phyloP scores from a whole-genome alignment of 139 green algal species.

The Diplosphaera chodatii region DNA sequence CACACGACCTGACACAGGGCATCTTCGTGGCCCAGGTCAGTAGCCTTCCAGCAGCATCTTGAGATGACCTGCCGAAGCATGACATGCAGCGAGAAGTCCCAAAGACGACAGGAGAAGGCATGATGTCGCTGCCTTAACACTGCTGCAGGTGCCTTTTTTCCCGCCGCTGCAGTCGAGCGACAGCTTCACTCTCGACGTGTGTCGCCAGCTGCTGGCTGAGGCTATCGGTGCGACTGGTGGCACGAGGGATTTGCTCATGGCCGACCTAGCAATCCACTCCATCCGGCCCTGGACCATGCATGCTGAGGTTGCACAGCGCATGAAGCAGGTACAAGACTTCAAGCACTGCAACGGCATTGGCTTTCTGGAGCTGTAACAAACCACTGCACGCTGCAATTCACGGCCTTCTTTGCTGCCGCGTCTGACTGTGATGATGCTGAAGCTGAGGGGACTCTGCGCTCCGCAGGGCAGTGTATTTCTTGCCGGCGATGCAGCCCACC shows the following conservation, averaged over 20 bases:
- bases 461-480: conserved; percentile 58
- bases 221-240: not conserved
- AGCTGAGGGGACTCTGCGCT: too few relatives aligned
- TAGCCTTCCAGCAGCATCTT: too few relatives aligned
- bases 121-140: too few relatives aligned
- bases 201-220: conserved; percentile 35
- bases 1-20: conserved; percentile 71
- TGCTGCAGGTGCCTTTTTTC: conserved; percentile 76
- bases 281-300: conserved; percentile 82
- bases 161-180: conserved; percentile 68
- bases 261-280: conserved; percentile 15
- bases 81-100: too few relatives aligned
- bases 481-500: conserved; percentile 86
- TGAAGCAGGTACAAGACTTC: conserved; percentile 25
- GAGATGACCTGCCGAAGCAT: too few relatives aligned
- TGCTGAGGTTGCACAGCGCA: conserved; percentile 65
- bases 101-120: too few relatives aligned
- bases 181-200: conserved; percentile 60
- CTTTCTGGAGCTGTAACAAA: too few relatives aligned
- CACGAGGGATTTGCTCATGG: not conserved
- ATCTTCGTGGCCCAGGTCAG: conserved; percentile 96
- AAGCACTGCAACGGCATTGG: too few relatives aligned
- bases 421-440: too few relatives aligned
- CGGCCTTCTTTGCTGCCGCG: too few relatives aligned
- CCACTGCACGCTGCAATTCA: too few relatives aligned